phyloP scores from a whole-genome alignment of 1,284 basidiomycete species.

The Paramarasmius palmivorus region DNA sequence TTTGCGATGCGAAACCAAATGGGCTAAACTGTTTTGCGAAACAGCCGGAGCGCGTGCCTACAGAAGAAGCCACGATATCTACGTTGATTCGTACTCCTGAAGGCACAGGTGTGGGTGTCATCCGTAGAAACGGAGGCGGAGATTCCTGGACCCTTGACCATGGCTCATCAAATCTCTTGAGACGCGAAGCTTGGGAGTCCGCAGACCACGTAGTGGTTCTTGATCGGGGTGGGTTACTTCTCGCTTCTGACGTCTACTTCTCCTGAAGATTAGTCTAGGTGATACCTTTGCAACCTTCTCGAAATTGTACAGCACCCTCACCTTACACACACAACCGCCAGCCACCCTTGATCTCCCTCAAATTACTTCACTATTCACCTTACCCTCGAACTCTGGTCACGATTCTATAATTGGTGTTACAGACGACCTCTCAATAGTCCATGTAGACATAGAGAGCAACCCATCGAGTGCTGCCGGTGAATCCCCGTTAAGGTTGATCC shows the following conservation, averaged over 20 bases:
- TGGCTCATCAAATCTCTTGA: slow-evolving; percentile 42
- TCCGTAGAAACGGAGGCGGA: slow-evolving; percentile 53
- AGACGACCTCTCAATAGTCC: slow-evolving; percentile 51
- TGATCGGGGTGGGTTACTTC: slow-evolving; percentile 45
- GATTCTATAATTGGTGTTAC: slow-evolving; percentile 66
- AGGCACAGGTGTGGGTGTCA: slow-evolving; percentile 67
- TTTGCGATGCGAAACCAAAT: slow-evolving; percentile 59
- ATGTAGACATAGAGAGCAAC: slow-evolving; percentile 40
- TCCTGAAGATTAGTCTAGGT: slow-evolving; percentile 20
- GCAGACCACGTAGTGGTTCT: slow-evolving; percentile 69
- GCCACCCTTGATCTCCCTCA: slow-evolving; percentile 49
- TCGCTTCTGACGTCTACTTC: slow-evolving; percentile 22
- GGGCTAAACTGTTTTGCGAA: slow-evolving; percentile 46
- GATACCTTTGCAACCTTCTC: slow-evolving; percentile 51
- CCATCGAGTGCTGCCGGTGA: slow-evolving; percentile 30
- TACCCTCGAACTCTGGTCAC: slow-evolving; percentile 49
- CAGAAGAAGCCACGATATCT: slow-evolving; percentile 53
- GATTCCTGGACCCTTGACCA: slow-evolving; percentile 62
- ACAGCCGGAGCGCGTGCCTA: slow-evolving; percentile 37
- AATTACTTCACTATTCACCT: slow-evolving; percentile 61
- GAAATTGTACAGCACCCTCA: slow-evolving; percentile 40
- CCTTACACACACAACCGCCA: slow-evolving; percentile 42
- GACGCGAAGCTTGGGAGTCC: slow-evolving; percentile 47
- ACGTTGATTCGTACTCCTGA: slow-evolving; percentile 75
- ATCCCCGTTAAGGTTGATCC: slow-evolving; percentile 9